Percentiles rank a stretch among this genome's conserved stretches.
phyloP scores from a whole-genome alignment of 2,329 filamentous ascomycete genomes.

The Thielaviopsis populi region DNA sequence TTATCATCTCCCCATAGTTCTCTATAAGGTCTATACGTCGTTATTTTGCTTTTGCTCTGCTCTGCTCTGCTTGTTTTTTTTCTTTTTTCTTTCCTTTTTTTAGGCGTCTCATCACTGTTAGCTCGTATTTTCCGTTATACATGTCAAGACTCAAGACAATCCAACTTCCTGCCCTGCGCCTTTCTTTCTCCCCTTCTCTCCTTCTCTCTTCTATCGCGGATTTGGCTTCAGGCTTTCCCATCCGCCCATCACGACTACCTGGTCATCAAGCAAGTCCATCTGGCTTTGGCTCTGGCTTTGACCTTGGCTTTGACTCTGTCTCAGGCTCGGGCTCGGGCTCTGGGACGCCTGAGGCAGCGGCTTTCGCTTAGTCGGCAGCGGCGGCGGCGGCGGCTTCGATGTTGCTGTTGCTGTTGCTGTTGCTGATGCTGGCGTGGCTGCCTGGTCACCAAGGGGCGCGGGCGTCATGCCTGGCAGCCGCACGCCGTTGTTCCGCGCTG shows the following conservation, averaged over 20 bases:
- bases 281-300: constrained; percentile 20
- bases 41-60: background rate
- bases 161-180: background rate
- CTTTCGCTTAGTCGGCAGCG: constrained; percentile 20
- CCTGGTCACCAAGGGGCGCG: too few species aligned
- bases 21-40: background rate
- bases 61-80: background rate
- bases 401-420: background rate
- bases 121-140: too few species aligned
- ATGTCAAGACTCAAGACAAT: background rate
- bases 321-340: constrained; percentile 19
- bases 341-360: constrained; percentile 19
- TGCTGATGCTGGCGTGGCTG: background rate
- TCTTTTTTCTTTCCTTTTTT: background rate
- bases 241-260: constrained; percentile 32
- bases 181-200: background rate
- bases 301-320: constrained; percentile 20
- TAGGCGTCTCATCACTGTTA: too few species aligned
- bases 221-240: constrained; percentile 42
- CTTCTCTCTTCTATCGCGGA: background rate
- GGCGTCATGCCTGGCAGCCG: constrained; percentile 9
- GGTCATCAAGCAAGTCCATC: constrained; percentile 36
- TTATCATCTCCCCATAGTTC: background rate
- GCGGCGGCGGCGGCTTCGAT: constrained; percentile 6
- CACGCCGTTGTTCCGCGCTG: background rate